phyloP scores from a whole-genome alignment of 805 yeast genomes.

The Maudiozyma pseudohumilis region DNA sequence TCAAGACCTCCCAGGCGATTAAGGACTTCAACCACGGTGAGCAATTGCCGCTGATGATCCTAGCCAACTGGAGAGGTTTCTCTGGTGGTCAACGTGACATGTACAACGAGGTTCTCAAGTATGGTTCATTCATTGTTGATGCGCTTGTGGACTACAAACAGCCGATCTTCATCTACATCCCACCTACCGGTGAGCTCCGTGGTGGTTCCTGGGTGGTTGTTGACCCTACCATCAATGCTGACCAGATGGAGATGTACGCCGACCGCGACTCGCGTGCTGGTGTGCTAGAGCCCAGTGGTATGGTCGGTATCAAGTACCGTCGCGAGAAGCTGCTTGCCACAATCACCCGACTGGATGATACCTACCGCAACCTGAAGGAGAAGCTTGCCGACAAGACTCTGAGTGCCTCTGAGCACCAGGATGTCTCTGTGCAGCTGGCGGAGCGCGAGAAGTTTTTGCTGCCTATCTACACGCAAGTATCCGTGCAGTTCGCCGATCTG shows the following conservation, averaged over 20 bases:
- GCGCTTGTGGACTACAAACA: constrained; percentile 93
- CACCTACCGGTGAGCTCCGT: constrained; percentile 96
- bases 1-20: constrained; percentile 98
- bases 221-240: constrained; percentile 93
- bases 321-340: constrained; percentile 85
- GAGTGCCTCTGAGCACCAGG: constrained; percentile 55
- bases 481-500: constrained; percentile 94
- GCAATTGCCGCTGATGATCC: constrained; percentile 90
- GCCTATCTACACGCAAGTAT: constrained; percentile 85
- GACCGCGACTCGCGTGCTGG: constrained; percentile 94
- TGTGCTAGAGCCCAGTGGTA: constrained; percentile 97
- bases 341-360: constrained; percentile 79
- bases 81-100: constrained; percentile 99
- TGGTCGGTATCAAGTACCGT: constrained; percentile 97
- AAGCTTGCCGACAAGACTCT: constrained; percentile 46
- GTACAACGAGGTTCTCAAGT: constrained; percentile 96
- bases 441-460: constrained; percentile 71
- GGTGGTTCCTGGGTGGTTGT: constrained; percentile 99
- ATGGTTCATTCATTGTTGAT: constrained; percentile 94
- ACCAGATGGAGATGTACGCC: constrained; percentile 99
- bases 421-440: constrained; percentile 52
- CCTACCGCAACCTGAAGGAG: constrained; percentile 57
- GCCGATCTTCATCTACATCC: constrained; percentile 93
- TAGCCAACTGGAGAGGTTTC: constrained; percentile 99
- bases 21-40: constrained; percentile 97